Base-by-base conservation (phyloP, 176 grass and related monocot species). In the Pontederia paniculata region DNA sequence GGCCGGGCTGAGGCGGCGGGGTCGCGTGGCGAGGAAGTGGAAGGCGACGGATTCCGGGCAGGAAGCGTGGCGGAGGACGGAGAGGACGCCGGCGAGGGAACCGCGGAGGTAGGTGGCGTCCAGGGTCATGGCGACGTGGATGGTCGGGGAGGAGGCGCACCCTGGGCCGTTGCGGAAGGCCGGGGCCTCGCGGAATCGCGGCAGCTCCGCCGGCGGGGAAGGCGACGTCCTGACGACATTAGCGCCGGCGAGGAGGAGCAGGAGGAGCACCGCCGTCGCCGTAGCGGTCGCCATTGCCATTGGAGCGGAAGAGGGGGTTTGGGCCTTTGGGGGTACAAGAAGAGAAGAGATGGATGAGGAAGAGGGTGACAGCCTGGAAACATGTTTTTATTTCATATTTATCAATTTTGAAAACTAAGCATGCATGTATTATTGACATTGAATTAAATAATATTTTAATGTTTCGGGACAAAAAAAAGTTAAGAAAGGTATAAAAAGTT, bases 51-150 rank as follows among this genome's bases (percentile, higher is more conserved):
- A 88, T 54, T 98, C 93, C n/a, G 93, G 93, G 66, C 93, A 98
- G 17, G 93, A 82, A 16, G 93, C 77, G 65, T 98, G 93, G 62
- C 87, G 93, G 65, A 91, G 83, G 44, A 98, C 83, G 47, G 87
- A 98, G 62, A 91, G 75, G 28, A 93, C 94, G 2, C 94, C 94
- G 8, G 94, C 83, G 46, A 93, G 83, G 62, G 94, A 98, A 1
- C 94, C 94, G 0, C 94, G 86, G 9, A 98, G 74, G 74, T 98
- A 98, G 65, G 86, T 84, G n/a, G 72, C 78, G 54, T 98, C 94
- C 13, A 98, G 83, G 31, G 94, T 98, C 87, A 98, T 98, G 15
- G 87, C 93, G 68, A 98, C 77, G 69, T 98, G 93, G 77, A 98
- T 91, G 47, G 69, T 88, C 17, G 81, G 73, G 14, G 63, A 51